Conservation (phyloP, 2,329 filamentous ascomycete genomes). For the Trichoderma citrinoviride region DNA sequence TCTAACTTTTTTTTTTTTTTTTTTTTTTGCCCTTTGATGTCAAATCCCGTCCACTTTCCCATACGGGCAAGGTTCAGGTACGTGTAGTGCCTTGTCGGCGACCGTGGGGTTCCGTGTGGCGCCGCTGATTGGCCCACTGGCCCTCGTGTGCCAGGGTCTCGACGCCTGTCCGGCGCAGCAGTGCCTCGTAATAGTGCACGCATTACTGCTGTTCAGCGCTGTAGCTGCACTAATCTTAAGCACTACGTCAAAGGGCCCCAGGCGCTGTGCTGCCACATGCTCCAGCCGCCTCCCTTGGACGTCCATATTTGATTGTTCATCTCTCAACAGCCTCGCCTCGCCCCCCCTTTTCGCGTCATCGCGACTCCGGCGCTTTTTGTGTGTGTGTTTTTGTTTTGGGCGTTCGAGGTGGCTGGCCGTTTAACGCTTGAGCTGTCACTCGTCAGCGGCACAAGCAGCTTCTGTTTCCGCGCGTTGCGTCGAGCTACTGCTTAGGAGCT, state of each 20-base stretch:
- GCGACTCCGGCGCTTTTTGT: background rate
- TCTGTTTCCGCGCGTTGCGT: constrained; percentile 7
- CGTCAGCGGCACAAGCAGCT: background rate
- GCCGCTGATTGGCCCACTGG: constrained; percentile 30
- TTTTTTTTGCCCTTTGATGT: background rate
- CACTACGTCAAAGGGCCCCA: constrained; percentile 16
- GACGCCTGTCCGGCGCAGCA: background rate
- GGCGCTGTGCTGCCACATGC: constrained; percentile 15
- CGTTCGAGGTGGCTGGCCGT: background rate
- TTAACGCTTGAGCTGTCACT: background rate
- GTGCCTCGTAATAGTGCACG: background rate
- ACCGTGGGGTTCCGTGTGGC: constrained; percentile 25
- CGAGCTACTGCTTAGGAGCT: constrained; percentile 24
- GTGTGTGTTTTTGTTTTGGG: background rate
- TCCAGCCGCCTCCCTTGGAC: constrained; percentile 14
- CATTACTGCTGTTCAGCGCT: background rate
- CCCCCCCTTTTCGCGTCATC: constrained; percentile 9
- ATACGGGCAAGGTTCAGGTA: constrained; percentile 17
- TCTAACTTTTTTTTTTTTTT: constrained; percentile 13
- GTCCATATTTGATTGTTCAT: background rate
- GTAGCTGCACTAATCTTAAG: background rate
- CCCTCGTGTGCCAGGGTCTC: background rate
- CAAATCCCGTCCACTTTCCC: no score
- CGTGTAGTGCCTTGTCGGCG: constrained; percentile 16
- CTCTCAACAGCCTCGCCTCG: constrained; percentile 2